Evolutionary conservation across 2,329 filamentous ascomycete genomes (phyloP), one percentile per base, ranked within the genome.

Genomic region (Diaporthe sp.): DNA sequence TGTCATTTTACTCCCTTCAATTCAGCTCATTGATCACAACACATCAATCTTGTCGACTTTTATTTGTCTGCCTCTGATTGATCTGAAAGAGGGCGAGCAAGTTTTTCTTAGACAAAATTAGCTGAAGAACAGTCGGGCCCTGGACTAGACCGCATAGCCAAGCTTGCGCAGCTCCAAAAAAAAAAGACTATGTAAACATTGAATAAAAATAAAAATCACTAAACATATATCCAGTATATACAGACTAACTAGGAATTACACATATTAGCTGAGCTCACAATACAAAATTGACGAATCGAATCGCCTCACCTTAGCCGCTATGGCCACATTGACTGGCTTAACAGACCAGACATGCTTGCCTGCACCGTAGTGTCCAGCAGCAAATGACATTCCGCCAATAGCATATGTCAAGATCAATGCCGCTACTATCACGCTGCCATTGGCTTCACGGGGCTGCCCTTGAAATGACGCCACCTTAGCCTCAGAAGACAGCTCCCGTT

Each of bases 341-440:
- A 61, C 58, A 19, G 58, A 42, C 58, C 58, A 61, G 58, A 61
- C n/a, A 30, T 61, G 58, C 5, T n/a, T 40, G 7, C 58, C 58
- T 5, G 58, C 58, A 25, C 58, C 58, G 8, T 28, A 61, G 25
- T 30, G n/a, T 28, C 58, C 58, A 30, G 25, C 58, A 12, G 58
- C 58, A 5, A 61, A 61, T 9, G 58, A 61, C 58, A 61, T 61
- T n/a, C 38, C 58, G 4, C 58, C 58, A 6, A 38, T 61, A 12
- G 58, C 58, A 61, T 61, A 61, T 15, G 58, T 61, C 8, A 61
- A 15, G n/a, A 45, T 22, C 38, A 61, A 61, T 10, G 57, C 57
- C 57, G 57, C 57, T 40, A 60, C n/a, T 28, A 60, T 60, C 57
- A 60, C 57, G 12, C 22, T 40, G 35, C 42, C 57, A 28, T 60